Evolutionary conservation across 2,329 filamentous ascomycete genomes (phyloP).

Genomic region (Huntiella bhutanensis): DNA sequence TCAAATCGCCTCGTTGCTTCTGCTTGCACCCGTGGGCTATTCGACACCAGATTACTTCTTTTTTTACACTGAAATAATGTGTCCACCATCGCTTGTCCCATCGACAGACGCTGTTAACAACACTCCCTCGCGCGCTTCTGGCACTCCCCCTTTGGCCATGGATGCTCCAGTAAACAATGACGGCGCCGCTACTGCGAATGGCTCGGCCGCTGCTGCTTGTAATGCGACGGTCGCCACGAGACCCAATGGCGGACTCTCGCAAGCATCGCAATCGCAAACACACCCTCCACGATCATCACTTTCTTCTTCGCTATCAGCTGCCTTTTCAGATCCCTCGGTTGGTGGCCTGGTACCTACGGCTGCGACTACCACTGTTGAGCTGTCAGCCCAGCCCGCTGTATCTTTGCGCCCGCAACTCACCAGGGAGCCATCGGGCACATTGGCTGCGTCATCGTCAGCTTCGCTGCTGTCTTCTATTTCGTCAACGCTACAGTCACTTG

Average conservation of each 20-base stretch:
- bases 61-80: no score
- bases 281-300: not conserved
- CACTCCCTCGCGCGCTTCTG: not conserved
- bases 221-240: no score
- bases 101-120: not conserved
- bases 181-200: not conserved
- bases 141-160: not conserved
- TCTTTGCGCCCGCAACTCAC: not conserved
- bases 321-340: not conserved
- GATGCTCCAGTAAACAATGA: not conserved
- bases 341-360: slow-evolving; percentile 2
- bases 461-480: slow-evolving; percentile 5
- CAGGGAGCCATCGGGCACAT: not conserved
- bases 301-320: not conserved
- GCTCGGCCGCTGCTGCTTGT: no score
- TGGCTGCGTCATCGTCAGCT: not conserved
- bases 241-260: no score
- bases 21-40: no score
- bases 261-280: no score
- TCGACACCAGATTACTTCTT: no score
- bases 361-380: slow-evolving; percentile 8
- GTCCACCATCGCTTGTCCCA: no score
- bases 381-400: slow-evolving; percentile 6
- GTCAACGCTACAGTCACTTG: slow-evolving; percentile 5
- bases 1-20: no score